phyloP scores from a whole-genome alignment of 2,329 filamentous ascomycete genomes.

The Microdochium bolleyi region DNA sequence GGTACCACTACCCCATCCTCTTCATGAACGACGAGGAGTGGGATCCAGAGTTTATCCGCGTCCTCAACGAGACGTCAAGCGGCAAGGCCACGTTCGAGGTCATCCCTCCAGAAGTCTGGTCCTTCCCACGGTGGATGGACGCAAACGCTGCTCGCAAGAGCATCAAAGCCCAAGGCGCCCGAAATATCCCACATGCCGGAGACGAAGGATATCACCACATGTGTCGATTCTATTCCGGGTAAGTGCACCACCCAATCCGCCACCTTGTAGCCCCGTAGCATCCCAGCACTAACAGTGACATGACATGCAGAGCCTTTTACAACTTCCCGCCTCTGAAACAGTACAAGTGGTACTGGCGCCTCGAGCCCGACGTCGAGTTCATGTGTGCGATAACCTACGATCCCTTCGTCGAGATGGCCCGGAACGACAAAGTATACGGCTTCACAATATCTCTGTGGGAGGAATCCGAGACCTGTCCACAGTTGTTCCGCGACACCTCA shows the following conservation, averaged over 20 bases:
- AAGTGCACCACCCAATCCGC: slow-evolving; percentile 8
- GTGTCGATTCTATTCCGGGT: slow-evolving; percentile 36
- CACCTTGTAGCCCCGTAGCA: background rate
- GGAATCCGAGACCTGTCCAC: slow-evolving; percentile 30
- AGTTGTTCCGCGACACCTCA: slow-evolving; percentile 29
- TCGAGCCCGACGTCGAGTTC: slow-evolving; percentile 35
- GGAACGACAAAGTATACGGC: slow-evolving; percentile 33
- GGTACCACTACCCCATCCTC: slow-evolving; percentile 36
- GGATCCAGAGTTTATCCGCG: slow-evolving; percentile 26
- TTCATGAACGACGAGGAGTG: slow-evolving; percentile 38
- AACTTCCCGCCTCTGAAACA: slow-evolving; percentile 28
- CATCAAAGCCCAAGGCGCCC: slow-evolving; percentile 23
- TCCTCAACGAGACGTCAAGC: slow-evolving; percentile 25
- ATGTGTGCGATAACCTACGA: slow-evolving; percentile 38
- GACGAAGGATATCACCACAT: slow-evolving; percentile 32
- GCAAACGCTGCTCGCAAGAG: slow-evolving; percentile 18
- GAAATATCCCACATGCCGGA: slow-evolving; percentile 27
- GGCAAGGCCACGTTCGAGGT: slow-evolving; percentile 31
- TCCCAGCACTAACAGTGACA: slow-evolving; percentile 2
- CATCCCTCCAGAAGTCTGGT: slow-evolving; percentile 30
- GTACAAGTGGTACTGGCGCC: slow-evolving; percentile 39
- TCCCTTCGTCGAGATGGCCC: slow-evolving; percentile 36
- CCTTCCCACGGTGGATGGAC: slow-evolving; percentile 27
- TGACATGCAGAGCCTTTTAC: slow-evolving; percentile 29
- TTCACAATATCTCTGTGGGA: slow-evolving; percentile 36